Percentiles rank a stretch among this genome's conserved stretches.
These are phyloP conservation scores for Brassica hybrid DNA, from an alignment of 441 rosid genomes.

Conservation along the genomic window DNA sequence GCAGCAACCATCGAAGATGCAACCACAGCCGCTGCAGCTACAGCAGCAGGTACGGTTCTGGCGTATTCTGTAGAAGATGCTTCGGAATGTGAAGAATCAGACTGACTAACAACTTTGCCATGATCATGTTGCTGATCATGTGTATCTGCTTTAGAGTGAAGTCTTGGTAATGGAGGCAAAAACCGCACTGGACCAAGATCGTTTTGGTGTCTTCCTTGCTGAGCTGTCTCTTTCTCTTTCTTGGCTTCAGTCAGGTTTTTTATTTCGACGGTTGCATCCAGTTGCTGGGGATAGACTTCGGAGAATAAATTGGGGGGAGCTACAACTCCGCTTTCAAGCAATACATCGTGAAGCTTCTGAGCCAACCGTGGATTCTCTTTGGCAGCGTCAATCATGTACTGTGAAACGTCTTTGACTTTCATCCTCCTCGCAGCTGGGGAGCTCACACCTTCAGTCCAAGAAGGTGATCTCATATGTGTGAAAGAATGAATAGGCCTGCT, in stretches of 20 bases:
- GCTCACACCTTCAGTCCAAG: conserved; percentile 99
- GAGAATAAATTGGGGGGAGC: conserved; percentile 92
- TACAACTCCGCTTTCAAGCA: conserved; percentile 92
- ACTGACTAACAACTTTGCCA: conserved; percentile 44
- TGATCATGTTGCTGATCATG: too few species aligned
- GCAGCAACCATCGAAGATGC: conserved; percentile 97
- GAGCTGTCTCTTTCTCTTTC: conserved; percentile 47
- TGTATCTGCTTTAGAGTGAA: conserved; percentile 51
- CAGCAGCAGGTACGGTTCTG: conserved; percentile 75
- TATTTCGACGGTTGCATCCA: conserved; percentile 51
- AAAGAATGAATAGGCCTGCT: conserved; percentile 60
- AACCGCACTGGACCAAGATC: conserved; percentile 45
- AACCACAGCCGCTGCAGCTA: conserved; percentile 92
- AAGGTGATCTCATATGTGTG: conserved; percentile 84
- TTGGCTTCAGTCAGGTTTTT: conserved; percentile 51
- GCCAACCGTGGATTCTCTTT: conserved; percentile 96
- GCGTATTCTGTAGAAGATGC: conserved; percentile 45
- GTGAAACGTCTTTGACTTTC: conserved; percentile 98
- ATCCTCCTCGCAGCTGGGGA: conserved; percentile 86
- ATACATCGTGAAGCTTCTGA: conserved; percentile 94
- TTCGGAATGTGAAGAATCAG: conserved; percentile 52
- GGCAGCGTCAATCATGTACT: conserved; percentile 96
- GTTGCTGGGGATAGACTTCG: conserved; percentile 62
- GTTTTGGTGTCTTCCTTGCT: conserved; percentile 33
- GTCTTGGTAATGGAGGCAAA: conserved; percentile 71